Base-by-base conservation (phyloP, 495 filamentous ascomycete species). In the Amniculicola lignicola region DNA sequence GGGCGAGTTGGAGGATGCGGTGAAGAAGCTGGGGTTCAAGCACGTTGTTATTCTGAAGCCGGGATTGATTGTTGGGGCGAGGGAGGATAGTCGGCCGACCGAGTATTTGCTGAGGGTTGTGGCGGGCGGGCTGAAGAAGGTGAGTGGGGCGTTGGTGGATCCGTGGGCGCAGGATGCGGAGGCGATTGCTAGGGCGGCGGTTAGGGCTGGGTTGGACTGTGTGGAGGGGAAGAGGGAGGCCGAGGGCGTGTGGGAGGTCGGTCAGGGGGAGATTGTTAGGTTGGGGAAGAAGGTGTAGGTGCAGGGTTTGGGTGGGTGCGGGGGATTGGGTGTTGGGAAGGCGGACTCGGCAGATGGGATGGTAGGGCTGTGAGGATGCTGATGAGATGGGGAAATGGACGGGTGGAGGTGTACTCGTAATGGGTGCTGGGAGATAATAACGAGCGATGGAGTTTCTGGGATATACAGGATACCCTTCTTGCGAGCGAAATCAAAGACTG, bases 1-100 rank as follows among this genome's bases (percentile, higher is more conserved):
- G 74, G 77, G 75, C 11, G 85, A 89, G 63, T 78, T 91, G 28
- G 90, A 95, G 63, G 84, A 90, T 25, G 76, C 82, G n/a, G 75
- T 91, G 25, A 79, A 82, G 67, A 76, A 63, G 19, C 67, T 90
- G 18, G 85, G 75, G 0, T 95, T 95, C 62, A 83, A 87, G 35
- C 78, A 83, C 44, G 83, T 80, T 9, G 80, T 91, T 25, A 83
- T 95, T 29, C 40, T 95, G 40, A 75, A 81, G 15, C 90, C 90
- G 9, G 90, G 87, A 0, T 41, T 89, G 54, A 84, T 95, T 59
- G 58, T 87, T n/a, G 90, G 88, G 10, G 64, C 76, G 9, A 75
- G 90, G 33, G 77, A 85, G 54, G 78, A 81, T 48, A 71, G 71
- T 35, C 75, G 87, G 42, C 61, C 72, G 6, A 57, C 65, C 2